Percentiles rank a stretch among this genome's conserved stretches.
These are phyloP conservation scores for Fusarium virguliforme DNA, from an alignment of 2,329 filamentous ascomycete species.

Conservation along the genomic window DNA sequence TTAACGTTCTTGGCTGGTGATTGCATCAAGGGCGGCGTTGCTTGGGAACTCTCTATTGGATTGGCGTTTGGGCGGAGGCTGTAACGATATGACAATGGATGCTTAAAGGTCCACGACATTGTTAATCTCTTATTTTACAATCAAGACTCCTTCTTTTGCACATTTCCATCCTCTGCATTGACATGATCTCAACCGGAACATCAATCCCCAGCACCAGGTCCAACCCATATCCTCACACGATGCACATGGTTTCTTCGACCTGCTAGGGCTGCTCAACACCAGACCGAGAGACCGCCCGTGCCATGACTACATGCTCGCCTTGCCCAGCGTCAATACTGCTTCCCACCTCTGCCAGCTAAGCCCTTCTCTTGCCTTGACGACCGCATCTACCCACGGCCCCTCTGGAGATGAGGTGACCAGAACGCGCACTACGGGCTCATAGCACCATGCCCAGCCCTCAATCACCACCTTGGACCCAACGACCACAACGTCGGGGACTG, in stretches of 20 bases:
- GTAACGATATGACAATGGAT: neutral
- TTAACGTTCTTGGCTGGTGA: constrained; percentile 37
- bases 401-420: neutral
- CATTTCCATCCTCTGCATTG: neutral
- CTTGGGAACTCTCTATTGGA: constrained; percentile 7
- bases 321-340: neutral
- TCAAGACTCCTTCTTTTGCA: too few species aligned
- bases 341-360: constrained; percentile 7
- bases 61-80: constrained; percentile 15
- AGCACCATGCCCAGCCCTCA: constrained; percentile 9
- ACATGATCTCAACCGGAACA: neutral
- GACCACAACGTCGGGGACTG: neutral
- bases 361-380: neutral
- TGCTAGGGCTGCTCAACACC: neutral
- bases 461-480: neutral
- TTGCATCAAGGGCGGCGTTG: constrained; percentile 3
- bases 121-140: neutral
- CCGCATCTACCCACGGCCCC: neutral
- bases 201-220: neutral
- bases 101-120: neutral
- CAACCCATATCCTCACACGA: neutral
- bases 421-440: neutral
- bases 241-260: constrained; percentile 11
- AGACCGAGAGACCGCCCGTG: neutral
- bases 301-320: neutral